Conservation (phyloP, 345 rosid species). For the Acer yangbiense region DNA sequence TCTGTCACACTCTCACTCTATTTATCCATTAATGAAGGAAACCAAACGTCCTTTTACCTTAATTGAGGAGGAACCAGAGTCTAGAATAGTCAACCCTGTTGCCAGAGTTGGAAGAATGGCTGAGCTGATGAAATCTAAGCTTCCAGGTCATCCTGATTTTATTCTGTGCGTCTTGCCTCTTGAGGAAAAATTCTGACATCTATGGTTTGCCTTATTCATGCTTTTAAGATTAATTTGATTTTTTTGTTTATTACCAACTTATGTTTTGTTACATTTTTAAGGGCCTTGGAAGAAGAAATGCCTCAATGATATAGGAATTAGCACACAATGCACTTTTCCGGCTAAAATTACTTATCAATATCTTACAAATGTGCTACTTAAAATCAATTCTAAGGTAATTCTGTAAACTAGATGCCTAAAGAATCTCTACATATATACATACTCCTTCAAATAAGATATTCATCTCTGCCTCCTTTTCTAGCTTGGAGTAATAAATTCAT, state of each 20-base stretch:
- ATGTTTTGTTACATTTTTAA: constrained; percentile 30
- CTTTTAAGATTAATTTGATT: constrained; percentile 1
- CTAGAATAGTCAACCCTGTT: constrained; percentile 47
- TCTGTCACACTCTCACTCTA: constrained; percentile 4
- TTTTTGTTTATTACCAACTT: constrained; percentile 13
- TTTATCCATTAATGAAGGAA: constrained; percentile 35
- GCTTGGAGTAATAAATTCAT: too few species aligned
- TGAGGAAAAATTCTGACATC: constrained; percentile 73
- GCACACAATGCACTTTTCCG: constrained; percentile 84
- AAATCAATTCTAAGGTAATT: constrained; percentile 84
- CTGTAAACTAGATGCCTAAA: constrained; percentile 19
- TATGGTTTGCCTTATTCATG: constrained; percentile 53
- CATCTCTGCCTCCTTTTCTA: constrained; percentile 31
- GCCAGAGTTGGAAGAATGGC: constrained; percentile 82
- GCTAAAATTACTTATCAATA: constrained; percentile 71
- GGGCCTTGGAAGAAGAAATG: constrained; percentile 92
- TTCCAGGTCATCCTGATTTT: constrained; percentile 57
- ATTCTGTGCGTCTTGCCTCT: constrained; percentile 81
- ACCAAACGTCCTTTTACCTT: constrained; percentile 73
- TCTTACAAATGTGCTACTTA: constrained; percentile 84
- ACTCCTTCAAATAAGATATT: constrained; percentile 6
- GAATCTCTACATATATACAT: not conserved
- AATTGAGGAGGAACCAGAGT: constrained; percentile 72
- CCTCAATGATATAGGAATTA: constrained; percentile 68
- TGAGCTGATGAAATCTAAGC: constrained; percentile 55